Evolutionary conservation across 306 rosid genomes (phyloP), one percentile per base, ranked within the genome.

Genomic region (Rosa persica): DNA sequence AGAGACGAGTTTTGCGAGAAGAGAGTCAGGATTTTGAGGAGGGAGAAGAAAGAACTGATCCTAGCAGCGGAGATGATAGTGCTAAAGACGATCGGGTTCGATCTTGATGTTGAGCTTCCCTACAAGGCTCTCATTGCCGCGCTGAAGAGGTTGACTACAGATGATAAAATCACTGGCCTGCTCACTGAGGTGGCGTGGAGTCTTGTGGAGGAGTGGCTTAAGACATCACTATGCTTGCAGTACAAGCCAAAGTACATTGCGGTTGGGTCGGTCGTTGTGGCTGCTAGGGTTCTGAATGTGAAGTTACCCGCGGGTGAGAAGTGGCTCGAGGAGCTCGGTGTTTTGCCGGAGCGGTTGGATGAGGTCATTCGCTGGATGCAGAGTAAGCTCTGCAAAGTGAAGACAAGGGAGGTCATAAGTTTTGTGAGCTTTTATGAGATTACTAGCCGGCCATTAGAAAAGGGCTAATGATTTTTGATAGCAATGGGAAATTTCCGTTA

Each of bases 201-300:
- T 11, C 71, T 67, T 67, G 27, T 67, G 48, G 71, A 67, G 25
- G 27, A 9, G 48, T 67, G 48, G 71, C 30, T 67, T 6, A 67
- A 39, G 47, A 39, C 71, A 3, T 6, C 46, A 0, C 46, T 38
- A 4, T 66, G 25, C 70, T 66, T 66, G 46, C 47, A 38, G 25
- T 66, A 38, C 70, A 7, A 19, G 70, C 71, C 47, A 0, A 12
- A 11, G 1, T 19, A 66, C 71, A 38, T 66, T 20, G 47, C 71
- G 13, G 71, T 39, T 19, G 71, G 71, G 16, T 67, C 71, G 3
- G 30, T 67, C 12, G 48, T 39, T 2, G 71, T 67, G 13, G 30
- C 71, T 38, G 48, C 71, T 19, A 39, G 71, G 27, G 1, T 38
- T 8, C 47, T 39, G 48, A 10, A 39, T 3, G 3, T 39, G 27